A percentile compares a stretch with the other conserved stretches of the same genome.
phyloP scores from a whole-genome alignment of 768 basidiomycete species.

The Dentipellis sp. region DNA sequence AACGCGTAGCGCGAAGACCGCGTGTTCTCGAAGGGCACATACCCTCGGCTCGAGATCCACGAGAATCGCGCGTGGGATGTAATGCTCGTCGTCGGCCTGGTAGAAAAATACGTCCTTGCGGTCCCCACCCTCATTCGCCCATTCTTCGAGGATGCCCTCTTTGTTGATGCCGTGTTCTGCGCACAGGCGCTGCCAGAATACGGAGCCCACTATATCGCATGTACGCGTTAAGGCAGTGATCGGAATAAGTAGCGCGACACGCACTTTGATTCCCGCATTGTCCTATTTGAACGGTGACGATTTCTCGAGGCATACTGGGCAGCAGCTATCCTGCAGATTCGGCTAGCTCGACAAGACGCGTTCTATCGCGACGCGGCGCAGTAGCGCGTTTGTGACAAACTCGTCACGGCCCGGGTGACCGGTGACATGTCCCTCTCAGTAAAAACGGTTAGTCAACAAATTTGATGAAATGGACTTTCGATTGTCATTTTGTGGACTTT shows the following conservation, averaged over 20 bases:
- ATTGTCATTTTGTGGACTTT: no score
- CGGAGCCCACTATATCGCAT: constrained; percentile 74
- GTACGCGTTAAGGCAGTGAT: neutral
- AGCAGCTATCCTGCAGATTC: neutral
- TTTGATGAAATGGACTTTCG: no score
- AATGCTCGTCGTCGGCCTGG: constrained; percentile 99
- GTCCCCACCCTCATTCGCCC: constrained; percentile 92
- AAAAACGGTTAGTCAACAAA: no score
- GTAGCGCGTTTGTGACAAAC: no score
- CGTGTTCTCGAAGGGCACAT: constrained; percentile 23
- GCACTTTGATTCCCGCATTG: constrained; percentile 91
- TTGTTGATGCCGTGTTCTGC: constrained; percentile 97
- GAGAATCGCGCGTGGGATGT: constrained; percentile 93
- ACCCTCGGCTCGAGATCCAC: constrained; percentile 96
- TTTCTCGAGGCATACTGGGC: constrained; percentile 64
- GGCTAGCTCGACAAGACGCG: no score
- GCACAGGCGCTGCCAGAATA: constrained; percentile 97
- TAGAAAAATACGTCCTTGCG: constrained; percentile 99
- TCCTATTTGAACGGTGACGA: constrained; percentile 77
- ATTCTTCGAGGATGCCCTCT: constrained; percentile 93
- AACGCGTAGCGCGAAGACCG: neutral
- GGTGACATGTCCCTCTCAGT: no score
- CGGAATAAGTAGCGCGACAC: constrained; percentile 1
- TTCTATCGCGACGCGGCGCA: no score
- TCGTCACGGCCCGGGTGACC: no score